Evolutionary conservation across 495 filamentous ascomycete species (phyloP).

Genomic region (Xylaria telfairii): DNA sequence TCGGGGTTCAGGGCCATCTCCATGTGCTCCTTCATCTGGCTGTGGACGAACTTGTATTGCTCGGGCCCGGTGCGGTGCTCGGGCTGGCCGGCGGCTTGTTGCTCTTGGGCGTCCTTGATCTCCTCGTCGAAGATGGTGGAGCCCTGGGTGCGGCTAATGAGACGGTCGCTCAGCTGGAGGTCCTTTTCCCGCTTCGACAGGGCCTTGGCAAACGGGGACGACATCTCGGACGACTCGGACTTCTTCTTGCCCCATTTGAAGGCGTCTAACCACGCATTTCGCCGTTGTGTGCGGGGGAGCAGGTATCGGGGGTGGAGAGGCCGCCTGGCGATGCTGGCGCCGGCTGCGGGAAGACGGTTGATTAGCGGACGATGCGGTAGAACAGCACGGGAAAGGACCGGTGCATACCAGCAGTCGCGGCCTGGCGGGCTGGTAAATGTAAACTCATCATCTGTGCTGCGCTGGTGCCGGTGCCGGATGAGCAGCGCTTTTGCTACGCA

Average conservation of each 20-base stretch:
- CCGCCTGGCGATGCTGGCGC: slow-evolving; percentile 41
- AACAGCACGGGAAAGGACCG: slow-evolving; percentile 10
- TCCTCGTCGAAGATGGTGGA: slow-evolving; percentile 69
- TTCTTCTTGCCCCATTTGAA: slow-evolving; percentile 14
- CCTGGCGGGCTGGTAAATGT: slow-evolving; percentile 51
- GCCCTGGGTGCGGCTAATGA: slow-evolving; percentile 39
- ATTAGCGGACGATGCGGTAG: slow-evolving; percentile 24
- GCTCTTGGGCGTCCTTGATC: slow-evolving; percentile 35
- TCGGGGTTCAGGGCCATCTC: slow-evolving; percentile 70
- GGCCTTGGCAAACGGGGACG: slow-evolving; percentile 24
- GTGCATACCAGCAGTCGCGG: slow-evolving; percentile 46
- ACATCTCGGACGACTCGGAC: background rate
- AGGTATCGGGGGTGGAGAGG: slow-evolving; percentile 32
- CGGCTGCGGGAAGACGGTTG: slow-evolving; percentile 24
- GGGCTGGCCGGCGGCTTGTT: background rate
- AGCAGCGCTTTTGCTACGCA: slow-evolving; percentile 11
- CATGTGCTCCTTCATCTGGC: slow-evolving; percentile 53
- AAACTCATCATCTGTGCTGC: slow-evolving; percentile 47
- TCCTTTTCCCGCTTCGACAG: slow-evolving; percentile 34
- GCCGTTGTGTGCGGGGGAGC: slow-evolving; percentile 34
- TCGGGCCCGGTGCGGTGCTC: slow-evolving; percentile 1
- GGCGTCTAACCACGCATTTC: slow-evolving; percentile 40
- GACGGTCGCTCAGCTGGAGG: slow-evolving; percentile 36
- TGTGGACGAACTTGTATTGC: slow-evolving; percentile 17
- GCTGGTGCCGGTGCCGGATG: background rate